These are phyloP conservation scores for Malassezia cuniculi DNA, from an alignment of 1,284 basidiomycete genomes.

Conservation along the genomic window DNA sequence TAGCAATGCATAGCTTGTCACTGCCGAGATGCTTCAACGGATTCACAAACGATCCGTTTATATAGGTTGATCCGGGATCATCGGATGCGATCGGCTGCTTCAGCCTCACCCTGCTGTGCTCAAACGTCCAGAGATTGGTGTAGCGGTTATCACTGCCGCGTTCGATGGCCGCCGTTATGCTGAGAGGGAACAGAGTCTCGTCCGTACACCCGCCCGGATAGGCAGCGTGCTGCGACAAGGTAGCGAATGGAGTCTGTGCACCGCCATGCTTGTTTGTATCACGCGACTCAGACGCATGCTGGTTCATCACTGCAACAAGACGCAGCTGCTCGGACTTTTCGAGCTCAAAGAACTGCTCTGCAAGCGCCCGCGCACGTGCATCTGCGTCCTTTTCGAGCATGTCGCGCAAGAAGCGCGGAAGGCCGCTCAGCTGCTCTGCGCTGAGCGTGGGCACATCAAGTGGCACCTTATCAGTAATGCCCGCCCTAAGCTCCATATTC, in stretches of 20 bases:
- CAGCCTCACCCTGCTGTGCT: conserved; percentile 53
- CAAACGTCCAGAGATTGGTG: conserved; percentile 94
- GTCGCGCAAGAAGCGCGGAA: conserved; percentile 68
- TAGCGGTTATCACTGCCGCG: conserved; percentile 74
- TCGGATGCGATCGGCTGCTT: conserved; percentile 12
- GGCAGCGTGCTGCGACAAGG: conserved; percentile 6
- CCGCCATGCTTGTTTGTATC: background rate
- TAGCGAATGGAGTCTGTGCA: conserved; percentile 1
- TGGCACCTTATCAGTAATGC: conserved; percentile 48
- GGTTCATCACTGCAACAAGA: conserved; percentile 79
- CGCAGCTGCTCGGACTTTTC: conserved; percentile 79
- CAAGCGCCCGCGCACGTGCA: conserved; percentile 64
- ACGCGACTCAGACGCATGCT: conserved; percentile 54
- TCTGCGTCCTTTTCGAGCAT: conserved; percentile 52
- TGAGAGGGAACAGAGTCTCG: conserved; percentile 59
- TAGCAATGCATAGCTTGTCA: conserved; percentile 69
- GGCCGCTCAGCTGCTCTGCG: conserved; percentile 40
- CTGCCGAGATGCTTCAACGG: conserved; percentile 25
- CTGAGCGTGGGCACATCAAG: conserved; percentile 20
- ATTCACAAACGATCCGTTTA: conserved; percentile 38
- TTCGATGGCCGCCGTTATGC: conserved; percentile 88
- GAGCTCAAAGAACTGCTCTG: conserved; percentile 78
- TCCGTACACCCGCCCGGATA: background rate
- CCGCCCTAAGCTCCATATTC: conserved; percentile 75
- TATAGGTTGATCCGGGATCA: conserved; percentile 31